phyloP scores from a whole-genome alignment of 2,329 filamentous ascomycete species.

The Curvularia hawaiiensis region DNA sequence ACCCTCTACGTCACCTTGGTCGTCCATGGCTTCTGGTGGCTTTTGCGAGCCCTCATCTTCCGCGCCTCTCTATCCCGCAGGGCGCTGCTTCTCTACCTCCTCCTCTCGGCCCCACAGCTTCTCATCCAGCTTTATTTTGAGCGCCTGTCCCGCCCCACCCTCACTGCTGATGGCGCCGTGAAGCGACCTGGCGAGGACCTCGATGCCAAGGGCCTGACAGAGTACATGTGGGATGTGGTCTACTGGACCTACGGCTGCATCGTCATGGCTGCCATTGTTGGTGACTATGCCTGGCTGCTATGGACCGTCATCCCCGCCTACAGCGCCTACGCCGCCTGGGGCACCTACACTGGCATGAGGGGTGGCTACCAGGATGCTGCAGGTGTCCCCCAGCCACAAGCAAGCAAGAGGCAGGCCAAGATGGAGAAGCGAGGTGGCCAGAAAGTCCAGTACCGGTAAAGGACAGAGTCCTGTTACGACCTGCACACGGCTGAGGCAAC shows the following conservation, averaged over 20 bases:
- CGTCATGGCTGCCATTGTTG: constrained; percentile 73
- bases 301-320: constrained; percentile 58
- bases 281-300: constrained; percentile 77
- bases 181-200: constrained; percentile 85
- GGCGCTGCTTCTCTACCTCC: constrained; percentile 66
- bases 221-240: constrained; percentile 97
- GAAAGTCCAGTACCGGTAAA: constrained; percentile 54
- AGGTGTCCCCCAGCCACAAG: constrained; percentile 41
- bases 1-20: constrained; percentile 77
- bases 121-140: constrained; percentile 87
- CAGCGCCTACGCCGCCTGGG: constrained; percentile 52
- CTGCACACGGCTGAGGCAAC: background rate
- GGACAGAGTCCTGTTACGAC: background rate
- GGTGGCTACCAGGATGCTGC: constrained; percentile 51
- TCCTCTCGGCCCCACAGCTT: constrained; percentile 76
- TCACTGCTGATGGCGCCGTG: constrained; percentile 65
- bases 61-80: constrained; percentile 61
- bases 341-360: constrained; percentile 53
- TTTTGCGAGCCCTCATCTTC: constrained; percentile 69
- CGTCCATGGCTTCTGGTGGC: constrained; percentile 76
- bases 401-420: constrained; percentile 57
- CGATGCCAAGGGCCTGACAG: constrained; percentile 83
- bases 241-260: constrained; percentile 91
- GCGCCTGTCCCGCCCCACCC: constrained; percentile 77
- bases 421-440: constrained; percentile 59